Base-by-base conservation (phyloP, 352 stramenopile genomes). In the Pythium rhizo-oryzae region DNA sequence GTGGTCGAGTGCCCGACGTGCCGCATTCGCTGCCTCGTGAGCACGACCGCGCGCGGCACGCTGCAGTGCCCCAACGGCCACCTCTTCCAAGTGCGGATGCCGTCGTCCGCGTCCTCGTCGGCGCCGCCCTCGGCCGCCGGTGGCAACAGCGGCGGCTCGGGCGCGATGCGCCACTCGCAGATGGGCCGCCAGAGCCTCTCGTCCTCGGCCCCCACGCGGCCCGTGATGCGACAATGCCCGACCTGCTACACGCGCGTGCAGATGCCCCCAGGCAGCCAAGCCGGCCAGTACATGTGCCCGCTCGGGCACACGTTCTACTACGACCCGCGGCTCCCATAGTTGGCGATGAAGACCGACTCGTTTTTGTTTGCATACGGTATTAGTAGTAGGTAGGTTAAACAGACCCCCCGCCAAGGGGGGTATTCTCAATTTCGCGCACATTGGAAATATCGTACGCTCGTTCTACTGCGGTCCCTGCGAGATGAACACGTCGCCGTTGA, bases 261-360 rank as follows among this genome's bases (percentile, higher is more conserved):
- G 64, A 96, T 96, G 87, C 87, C 87, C 1, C 85, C 86, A 16
- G 85, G 85, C 19, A 93, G 84, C 41, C 87, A 93, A 66, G 83
- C 87, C 6, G 87, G 87, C 28, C 87, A 96, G 77, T 96, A 94
- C 79, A 94, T 96, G 85, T 96, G 87, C 82, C 87, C 87, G 0
- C 81, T 94, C 56, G 87, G 87, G 4, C 87, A 96, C 72, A 96
- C 87, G 25, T 96, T 96, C 65, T 92, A 88, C 74, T 96, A 90
- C 67, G 84, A 85, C 51, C 85, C 87, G 24, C 85, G 83, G 57
- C 69, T 87, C 75, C 79, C 47, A 37, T 66, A 65, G 35, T 33
- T 33, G 28, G 28, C 6, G 28, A 33, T 6, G 28, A 33, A 33
- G 28, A 33, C n/a, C n/a, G n/a, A n/a, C n/a, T n/a, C n/a, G 7